Evolutionary conservation across 2,329 filamentous ascomycete species (phyloP), one percentile per base, ranked within the genome.

Genomic region (Phaeomoniella chlamydospora): DNA sequence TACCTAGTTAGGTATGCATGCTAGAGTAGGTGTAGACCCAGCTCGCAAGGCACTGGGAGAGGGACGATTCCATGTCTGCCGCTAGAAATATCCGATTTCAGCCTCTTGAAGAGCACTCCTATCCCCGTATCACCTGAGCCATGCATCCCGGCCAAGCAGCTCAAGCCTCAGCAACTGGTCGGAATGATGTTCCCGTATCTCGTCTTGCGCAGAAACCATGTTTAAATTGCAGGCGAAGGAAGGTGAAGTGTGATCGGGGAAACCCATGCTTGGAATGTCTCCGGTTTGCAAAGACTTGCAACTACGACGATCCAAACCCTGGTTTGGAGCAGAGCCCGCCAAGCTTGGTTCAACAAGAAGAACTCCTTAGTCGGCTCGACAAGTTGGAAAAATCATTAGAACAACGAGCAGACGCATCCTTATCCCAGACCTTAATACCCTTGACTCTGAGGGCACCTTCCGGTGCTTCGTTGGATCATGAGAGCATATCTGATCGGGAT

Each of bases 141-240:
- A n/a, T n/a, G n/a, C n/a, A n/a, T n/a, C n/a, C n/a, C n/a, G n/a
- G n/a, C n/a, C n/a, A n/a, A n/a, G n/a, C n/a, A n/a, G n/a, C n/a
- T n/a, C n/a, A n/a, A n/a, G n/a, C n/a, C n/a, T n/a, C n/a, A n/a
- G n/a, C n/a, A n/a, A 29, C 10, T 29, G 22, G 22, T 10, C 22
- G 22, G 10, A 29, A 29, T 10, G 22, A 29, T 10, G 10, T 13
- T 29, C 13, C 22, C 10, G 10, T 29, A 10, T 29, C 22, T 29
- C 22, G 22, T 29, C 13, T 29, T 10, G 30, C 30, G 30, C 9
- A 10, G 10, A 32, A 32, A 14, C 46, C 46, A 5, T 49, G 46
- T 35, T 43, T 46, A 35, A 44, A 46, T 15, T 49, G 46, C 35
- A 40, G 46, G 16, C 37, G 42, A 31, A 34, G 45, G 16, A 48